These are phyloP conservation scores for Pestalotiopsis sp. DNA, from an alignment of 2,329 filamentous ascomycete species.

Conservation along the genomic window DNA sequence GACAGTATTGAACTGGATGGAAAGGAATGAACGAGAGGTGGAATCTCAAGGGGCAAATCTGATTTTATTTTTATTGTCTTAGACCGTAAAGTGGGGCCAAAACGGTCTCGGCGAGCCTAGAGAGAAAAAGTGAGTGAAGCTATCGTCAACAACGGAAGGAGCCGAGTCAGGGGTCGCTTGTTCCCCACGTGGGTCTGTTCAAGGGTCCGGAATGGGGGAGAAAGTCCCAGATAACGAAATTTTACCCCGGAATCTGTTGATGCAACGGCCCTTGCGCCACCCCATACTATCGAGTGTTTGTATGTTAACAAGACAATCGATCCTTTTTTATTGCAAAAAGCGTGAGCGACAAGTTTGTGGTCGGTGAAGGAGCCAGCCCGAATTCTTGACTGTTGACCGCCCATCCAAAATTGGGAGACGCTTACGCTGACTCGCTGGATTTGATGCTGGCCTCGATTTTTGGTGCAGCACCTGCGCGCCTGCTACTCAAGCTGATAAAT, in stretches of 20 bases:
- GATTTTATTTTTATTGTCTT: background rate
- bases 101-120: slow-evolving; percentile 9
- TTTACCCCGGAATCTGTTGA: background rate
- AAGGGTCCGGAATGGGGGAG: background rate
- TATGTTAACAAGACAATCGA: background rate
- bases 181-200: slow-evolving; percentile 7
- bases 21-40: background rate
- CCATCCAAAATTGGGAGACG: background rate
- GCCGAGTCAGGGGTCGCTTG: slow-evolving; percentile 4
- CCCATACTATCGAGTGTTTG: background rate
- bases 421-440: background rate
- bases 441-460: background rate
- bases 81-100: slow-evolving; percentile 7
- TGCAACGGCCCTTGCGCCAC: background rate
- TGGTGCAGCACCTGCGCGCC: background rate
- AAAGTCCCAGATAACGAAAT: background rate
- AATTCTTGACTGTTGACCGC: background rate
- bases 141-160: slow-evolving; percentile 8
- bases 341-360: background rate
- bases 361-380: background rate
- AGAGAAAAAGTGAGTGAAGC: slow-evolving; percentile 6
- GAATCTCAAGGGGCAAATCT: background rate
- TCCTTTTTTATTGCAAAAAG: background rate
- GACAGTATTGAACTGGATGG: background rate
- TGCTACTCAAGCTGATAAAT: background rate